Percentiles rank a stretch among this genome's conserved stretches.
phyloP scores from a whole-genome alignment of 768 basidiomycete genomes.

The Kockovaella imperatae region DNA sequence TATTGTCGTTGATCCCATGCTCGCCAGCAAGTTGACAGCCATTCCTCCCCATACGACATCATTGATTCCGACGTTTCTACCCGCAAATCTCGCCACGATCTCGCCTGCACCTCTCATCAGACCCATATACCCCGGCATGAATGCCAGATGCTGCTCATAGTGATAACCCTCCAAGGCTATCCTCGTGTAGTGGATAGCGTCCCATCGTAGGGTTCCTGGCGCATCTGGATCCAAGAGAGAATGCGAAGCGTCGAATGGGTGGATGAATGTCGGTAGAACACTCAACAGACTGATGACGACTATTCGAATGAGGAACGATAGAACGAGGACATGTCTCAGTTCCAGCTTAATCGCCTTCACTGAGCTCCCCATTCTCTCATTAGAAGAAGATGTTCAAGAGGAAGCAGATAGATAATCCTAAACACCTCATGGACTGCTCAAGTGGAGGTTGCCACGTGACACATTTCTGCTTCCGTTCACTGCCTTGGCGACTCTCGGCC shows the following conservation, averaged over 20 bases:
- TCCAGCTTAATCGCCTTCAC: too few relatives aligned
- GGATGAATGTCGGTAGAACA: too few relatives aligned
- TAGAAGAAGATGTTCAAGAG: not conserved
- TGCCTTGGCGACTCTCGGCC: too few relatives aligned
- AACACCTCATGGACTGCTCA: not conserved
- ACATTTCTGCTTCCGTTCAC: not conserved
- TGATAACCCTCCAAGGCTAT: slow-evolving; percentile 56
- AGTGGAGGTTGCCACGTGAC: not conserved
- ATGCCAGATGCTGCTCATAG: slow-evolving; percentile 82
- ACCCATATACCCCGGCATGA: slow-evolving; percentile 62
- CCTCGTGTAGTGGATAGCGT: slow-evolving; percentile 68
- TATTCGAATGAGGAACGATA: too few relatives aligned
- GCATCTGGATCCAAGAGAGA: slow-evolving; percentile 1
- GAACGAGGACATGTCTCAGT: too few relatives aligned
- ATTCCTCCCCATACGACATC: slow-evolving; percentile 27
- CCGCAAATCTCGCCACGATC: slow-evolving; percentile 3
- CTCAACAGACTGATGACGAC: too few relatives aligned
- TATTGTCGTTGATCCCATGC: slow-evolving; percentile 25
- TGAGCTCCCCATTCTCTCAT: too few relatives aligned
- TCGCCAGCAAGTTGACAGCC: slow-evolving; percentile 16
- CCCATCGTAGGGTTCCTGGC: slow-evolving; percentile 65
- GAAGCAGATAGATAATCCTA: too few relatives aligned
- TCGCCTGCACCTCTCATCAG: slow-evolving; percentile 49
- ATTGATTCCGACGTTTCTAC: slow-evolving; percentile 1
- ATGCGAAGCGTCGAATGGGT: slow-evolving; percentile 33